Base-by-base conservation (phyloP, 176 grass and related monocot species). In the Eragrostis nindensis region DNA sequence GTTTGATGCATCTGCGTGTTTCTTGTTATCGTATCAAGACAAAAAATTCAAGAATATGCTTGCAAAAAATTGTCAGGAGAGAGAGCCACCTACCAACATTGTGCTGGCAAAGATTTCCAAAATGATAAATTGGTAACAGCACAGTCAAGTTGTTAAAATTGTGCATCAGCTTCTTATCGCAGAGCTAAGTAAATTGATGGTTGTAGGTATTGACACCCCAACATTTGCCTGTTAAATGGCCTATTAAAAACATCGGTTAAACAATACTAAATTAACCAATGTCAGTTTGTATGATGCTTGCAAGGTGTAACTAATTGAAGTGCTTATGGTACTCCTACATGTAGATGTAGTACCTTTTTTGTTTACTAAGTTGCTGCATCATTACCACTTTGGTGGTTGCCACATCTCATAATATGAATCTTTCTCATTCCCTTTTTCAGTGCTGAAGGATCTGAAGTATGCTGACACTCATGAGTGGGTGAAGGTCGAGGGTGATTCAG, bases 381-480 rank as follows among this genome's bases (percentile, higher is more conserved):
- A 52, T 0, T 41, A 43, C 21, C 21, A 61, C 21, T 57, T 38
- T 8, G 32, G 2, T 50, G 2, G 36, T 18, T 54, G 62, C 59
- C 29, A 17, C 66, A 76, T 65, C 17, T 62, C 41, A n/a, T 68
- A 29, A 21, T 71, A 50, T 41, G 27, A 45, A 21, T 42, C 11
- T 86, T 79, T 66, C 30, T 47, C 52, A 66, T 27, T 63, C 11
- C 6, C 4, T 62, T 78, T 88, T 79, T 30, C 86, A 99, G 96
- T 95, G 71, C 75, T 93, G 66, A 91, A 93, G 86, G 90, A 99
- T 87, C 73, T 99, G 64, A 95, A 93, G 75, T 99, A 99, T 84
- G 86, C 86, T 79, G 92, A 99, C 29, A 88, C 86, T 19, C 96
- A 99, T 82, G 96, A 99, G 62, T 99, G 96, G 96, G 92, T 90